Evolutionary conservation across 306 rosid genomes (phyloP).

Genomic region (Quercus cerris): DNA sequence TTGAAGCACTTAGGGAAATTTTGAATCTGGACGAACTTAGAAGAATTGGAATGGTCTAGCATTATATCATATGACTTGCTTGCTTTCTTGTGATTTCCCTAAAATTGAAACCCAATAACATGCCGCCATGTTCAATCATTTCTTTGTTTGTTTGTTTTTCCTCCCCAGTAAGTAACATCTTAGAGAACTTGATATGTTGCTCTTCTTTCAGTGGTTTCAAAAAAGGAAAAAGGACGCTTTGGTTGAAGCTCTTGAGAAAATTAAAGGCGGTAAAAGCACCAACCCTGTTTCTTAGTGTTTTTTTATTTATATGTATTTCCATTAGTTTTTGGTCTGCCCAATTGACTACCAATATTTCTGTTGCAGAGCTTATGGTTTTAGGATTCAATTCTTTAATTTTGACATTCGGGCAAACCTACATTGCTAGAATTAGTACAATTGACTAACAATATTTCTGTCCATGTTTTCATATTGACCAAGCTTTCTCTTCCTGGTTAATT

Average conservation of each 20-base stretch:
- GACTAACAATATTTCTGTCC: not conserved
- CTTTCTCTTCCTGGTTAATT: not conserved
- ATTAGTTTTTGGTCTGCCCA: not conserved
- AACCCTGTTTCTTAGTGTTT: not conserved
- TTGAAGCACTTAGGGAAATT: not conserved
- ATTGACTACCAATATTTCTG: not conserved
- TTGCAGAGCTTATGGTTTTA: conserved; percentile 92
- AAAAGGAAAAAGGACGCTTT: conserved; percentile 57
- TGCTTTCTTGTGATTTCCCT: not conserved
- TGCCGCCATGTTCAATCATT: not conserved
- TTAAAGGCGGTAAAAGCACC: conserved; percentile 62
- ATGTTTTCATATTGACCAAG: not conserved
- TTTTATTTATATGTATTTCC: not conserved
- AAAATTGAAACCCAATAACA: not conserved
- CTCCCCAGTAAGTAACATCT: not conserved
- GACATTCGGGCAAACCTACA: conserved; percentile 79
- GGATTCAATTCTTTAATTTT: conserved; percentile 86
- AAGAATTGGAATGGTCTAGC: not conserved
- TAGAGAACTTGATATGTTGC: not conserved
- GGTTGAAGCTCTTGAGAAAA: conserved; percentile 89
- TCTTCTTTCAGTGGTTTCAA: conserved; percentile 49
- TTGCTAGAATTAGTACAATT: conserved; percentile 41
- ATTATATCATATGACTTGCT: not conserved
- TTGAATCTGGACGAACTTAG: not conserved
- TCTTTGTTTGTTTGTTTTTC: not conserved